Evolutionary conservation across 768 basidiomycete genomes (phyloP).

Genomic region (Chalciporus pseudorubinellus): DNA sequence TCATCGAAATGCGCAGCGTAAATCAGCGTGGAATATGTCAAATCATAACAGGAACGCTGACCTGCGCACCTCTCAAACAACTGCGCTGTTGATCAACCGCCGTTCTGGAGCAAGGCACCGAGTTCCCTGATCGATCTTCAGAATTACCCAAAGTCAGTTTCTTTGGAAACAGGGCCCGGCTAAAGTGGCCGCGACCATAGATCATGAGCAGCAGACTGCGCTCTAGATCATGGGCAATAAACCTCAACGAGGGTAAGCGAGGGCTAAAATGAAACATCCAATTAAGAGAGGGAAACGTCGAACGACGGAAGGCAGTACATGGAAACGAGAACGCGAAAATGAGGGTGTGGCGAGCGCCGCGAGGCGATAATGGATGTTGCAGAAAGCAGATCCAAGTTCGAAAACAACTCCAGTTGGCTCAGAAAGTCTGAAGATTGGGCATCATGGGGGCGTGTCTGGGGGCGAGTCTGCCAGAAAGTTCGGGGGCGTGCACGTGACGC

Average conservation of each 20-base stretch:
- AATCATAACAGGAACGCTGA: conserved; percentile 29
- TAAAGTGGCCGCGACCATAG: conserved; percentile 20
- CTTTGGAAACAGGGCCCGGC: conserved; percentile 24
- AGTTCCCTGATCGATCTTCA: conserved; percentile 30
- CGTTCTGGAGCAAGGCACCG: conserved; percentile 24
- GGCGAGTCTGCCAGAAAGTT: too few species aligned
- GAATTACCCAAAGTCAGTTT: conserved; percentile 13
- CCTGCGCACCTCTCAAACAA: conserved; percentile 10
- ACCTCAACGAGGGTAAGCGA: conserved; percentile 8
- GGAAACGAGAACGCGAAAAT: conserved; percentile 20
- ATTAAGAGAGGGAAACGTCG: conserved; percentile 24
- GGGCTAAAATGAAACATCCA: conserved; percentile 13
- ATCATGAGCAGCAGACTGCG: conserved; percentile 22
- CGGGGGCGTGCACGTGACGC: too few species aligned
- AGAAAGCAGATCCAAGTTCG: conserved; percentile 16
- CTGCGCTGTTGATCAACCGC: conserved; percentile 12
- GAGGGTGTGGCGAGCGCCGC: conserved; percentile 26
- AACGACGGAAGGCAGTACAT: conserved; percentile 17
- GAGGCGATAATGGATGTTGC: conserved; percentile 11
- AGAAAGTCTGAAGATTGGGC: too few species aligned
- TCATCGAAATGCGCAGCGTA: conserved; percentile 15
- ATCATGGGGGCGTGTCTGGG: too few species aligned
- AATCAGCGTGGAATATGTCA: conserved; percentile 28
- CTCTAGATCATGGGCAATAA: conserved; percentile 20
- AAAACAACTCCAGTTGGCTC: not conserved